Evolutionary conservation across 2,329 filamentous ascomycete species (phyloP).

Genomic region (Colletotrichum sojae): DNA sequence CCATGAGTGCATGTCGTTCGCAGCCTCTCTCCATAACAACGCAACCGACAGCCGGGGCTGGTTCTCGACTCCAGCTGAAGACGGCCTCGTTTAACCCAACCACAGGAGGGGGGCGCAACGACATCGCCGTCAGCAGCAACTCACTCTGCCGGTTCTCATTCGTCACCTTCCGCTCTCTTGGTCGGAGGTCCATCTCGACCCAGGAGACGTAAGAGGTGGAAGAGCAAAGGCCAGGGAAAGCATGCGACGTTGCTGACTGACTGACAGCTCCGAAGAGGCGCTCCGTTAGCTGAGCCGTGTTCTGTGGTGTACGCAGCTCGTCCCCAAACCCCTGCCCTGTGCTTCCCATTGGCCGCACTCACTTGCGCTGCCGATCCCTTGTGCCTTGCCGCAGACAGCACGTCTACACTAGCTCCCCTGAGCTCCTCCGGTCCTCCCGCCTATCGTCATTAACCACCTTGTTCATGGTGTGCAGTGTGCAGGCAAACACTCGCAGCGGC

Average conservation of each 20-base stretch:
- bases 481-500: slow-evolving; percentile 19
- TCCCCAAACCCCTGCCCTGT: slow-evolving; percentile 18
- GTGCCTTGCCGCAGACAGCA: slow-evolving; percentile 1
- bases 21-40: background rate
- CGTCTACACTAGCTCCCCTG: slow-evolving; percentile 23
- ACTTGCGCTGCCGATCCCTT: slow-evolving; percentile 30
- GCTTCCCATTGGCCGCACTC: slow-evolving; percentile 25
- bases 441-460: slow-evolving; percentile 32
- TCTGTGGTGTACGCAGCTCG: slow-evolving; percentile 14
- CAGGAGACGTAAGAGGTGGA: background rate
- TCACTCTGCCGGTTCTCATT: slow-evolving; percentile 11
- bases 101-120: background rate
- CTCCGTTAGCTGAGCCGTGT: slow-evolving; percentile 35
- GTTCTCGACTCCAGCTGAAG: background rate
- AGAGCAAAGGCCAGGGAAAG: background rate
- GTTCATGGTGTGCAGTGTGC: slow-evolving; percentile 3
- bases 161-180: slow-evolving; percentile 15
- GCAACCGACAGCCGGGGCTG: background rate
- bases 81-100: background rate
- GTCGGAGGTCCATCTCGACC: too few relatives aligned
- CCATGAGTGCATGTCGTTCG: slow-evolving; percentile 17
- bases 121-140: background rate
- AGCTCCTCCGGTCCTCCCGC: slow-evolving; percentile 16
- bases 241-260: background rate
- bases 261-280: slow-evolving; percentile 5